These are phyloP conservation scores for Colletotrichum salicis DNA, from an alignment of 2,329 filamentous ascomycete species.

Conservation along the genomic window DNA sequence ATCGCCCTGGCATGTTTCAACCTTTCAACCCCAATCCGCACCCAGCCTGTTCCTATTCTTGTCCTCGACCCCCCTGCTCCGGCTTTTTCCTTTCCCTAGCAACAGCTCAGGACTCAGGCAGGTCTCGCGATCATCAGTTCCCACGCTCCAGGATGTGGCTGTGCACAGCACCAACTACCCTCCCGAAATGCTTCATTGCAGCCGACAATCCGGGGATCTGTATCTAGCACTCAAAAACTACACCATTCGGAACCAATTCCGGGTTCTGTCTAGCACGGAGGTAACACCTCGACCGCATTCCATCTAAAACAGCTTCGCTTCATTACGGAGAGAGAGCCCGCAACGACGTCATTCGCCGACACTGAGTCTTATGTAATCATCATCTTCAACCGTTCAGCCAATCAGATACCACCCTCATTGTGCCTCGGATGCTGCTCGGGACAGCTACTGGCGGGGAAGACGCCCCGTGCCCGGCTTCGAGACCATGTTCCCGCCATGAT, in stretches of 20 bases:
- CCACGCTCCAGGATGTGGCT: slow-evolving; percentile 10
- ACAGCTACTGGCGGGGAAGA: slow-evolving; percentile 30
- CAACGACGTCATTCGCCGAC: slow-evolving; percentile 33
- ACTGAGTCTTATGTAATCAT: slow-evolving; percentile 28
- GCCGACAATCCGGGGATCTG: not conserved
- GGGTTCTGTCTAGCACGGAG: not conserved
- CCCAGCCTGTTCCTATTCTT: not conserved
- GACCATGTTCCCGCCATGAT: slow-evolving; percentile 2
- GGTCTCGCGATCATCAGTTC: not conserved
- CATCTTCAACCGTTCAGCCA: not conserved
- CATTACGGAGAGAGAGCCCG: not conserved
- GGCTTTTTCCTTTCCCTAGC: not conserved
- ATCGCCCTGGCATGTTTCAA: slow-evolving; percentile 22
- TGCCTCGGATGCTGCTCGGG: slow-evolving; percentile 34
- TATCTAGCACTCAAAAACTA: not conserved
- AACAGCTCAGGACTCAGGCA: not conserved
- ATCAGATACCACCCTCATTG: not conserved
- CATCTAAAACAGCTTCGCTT: not conserved
- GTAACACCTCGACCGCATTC: too few species aligned
- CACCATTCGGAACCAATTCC: not conserved
- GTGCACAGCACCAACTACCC: not conserved
- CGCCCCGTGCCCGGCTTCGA: slow-evolving; percentile 11
- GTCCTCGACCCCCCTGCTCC: not conserved
- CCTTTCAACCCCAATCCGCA: slow-evolving; percentile 2
- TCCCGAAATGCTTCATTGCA: slow-evolving; percentile 1